Conservation (phyloP, 352 stramenopile species). For the Globisporangium spiculum region DNA sequence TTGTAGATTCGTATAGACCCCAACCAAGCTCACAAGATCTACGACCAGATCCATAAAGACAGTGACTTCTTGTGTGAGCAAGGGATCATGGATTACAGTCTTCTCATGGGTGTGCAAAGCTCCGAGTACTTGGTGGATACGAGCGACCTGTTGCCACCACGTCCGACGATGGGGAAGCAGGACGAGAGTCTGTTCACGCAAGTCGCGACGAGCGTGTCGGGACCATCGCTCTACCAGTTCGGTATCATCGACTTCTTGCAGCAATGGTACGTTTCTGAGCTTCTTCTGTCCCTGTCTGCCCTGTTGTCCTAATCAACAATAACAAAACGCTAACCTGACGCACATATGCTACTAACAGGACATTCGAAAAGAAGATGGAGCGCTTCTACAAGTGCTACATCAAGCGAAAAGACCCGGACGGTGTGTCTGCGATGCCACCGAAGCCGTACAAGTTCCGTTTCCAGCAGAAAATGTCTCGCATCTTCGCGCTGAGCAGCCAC, state of each 20-base stretch:
- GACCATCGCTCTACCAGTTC: constrained; percentile 88
- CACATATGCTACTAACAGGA: constrained; percentile 37
- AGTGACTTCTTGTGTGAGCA: constrained; percentile 86
- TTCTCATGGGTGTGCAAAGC: constrained; percentile 89
- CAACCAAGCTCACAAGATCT: constrained; percentile 75
- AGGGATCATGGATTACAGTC: constrained; percentile 92
- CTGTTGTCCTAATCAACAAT: constrained; percentile 7
- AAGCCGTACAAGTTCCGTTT: constrained; percentile 92
- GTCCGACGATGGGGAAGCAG: constrained; percentile 30
- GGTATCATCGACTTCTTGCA: constrained; percentile 92
- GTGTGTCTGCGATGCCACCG: constrained; percentile 82
- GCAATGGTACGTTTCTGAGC: constrained; percentile 64
- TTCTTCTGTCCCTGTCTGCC: neutral
- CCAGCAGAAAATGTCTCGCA: constrained; percentile 89
- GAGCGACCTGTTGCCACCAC: constrained; percentile 42
- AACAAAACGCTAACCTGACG: neutral
- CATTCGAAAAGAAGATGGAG: constrained; percentile 89
- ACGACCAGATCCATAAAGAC: constrained; percentile 87
- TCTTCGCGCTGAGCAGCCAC: constrained; percentile 76
- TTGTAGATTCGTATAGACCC: constrained; percentile 75
- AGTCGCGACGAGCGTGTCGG: constrained; percentile 80
- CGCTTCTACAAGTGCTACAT: constrained; percentile 89
- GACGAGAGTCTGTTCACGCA: constrained; percentile 74
- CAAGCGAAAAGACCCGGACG: constrained; percentile 85
- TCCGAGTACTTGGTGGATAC: constrained; percentile 88